A percentile compares a stretch with the other conserved stretches of the same genome.
Evolutionary conservation across 495 filamentous ascomycete genomes (phyloP).

Genomic region (Xylaria telfairii): DNA sequence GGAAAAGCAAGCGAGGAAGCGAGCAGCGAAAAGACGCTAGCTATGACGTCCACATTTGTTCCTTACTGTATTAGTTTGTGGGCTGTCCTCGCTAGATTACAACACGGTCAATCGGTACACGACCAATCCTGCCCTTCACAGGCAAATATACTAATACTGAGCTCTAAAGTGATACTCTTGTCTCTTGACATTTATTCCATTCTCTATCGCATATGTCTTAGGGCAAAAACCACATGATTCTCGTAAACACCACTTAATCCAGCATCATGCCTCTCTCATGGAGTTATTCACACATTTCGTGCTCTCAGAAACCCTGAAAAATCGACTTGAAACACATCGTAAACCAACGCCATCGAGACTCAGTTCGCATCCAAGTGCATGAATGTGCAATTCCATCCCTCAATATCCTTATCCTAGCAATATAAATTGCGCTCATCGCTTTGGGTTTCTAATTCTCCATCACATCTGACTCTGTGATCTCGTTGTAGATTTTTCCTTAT

Average conservation of each 20-base stretch:
- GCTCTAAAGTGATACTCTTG: background rate
- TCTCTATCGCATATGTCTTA: background rate
- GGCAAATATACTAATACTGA: background rate
- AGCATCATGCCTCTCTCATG: background rate
- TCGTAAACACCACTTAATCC: background rate
- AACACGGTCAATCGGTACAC: background rate
- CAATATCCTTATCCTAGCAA: background rate
- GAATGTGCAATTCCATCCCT: background rate
- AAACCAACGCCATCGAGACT: too few relatives aligned
- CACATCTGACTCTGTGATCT: background rate
- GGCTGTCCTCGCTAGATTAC: background rate
- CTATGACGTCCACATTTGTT: background rate
- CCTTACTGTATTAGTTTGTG: background rate
- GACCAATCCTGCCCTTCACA: background rate
- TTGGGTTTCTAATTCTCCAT: background rate
- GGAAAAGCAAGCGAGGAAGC: constrained; percentile 74
- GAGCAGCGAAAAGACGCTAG: constrained; percentile 44
- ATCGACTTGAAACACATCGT: too few relatives aligned
- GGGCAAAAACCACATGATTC: background rate
- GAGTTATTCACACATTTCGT: background rate
- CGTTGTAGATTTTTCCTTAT: background rate
- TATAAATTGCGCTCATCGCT: background rate
- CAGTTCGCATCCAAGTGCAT: too few relatives aligned
- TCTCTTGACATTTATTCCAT: background rate
- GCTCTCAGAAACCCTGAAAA: background rate